phyloP scores from a whole-genome alignment of 2,329 filamentous ascomycete species.

The Paecilomyces dactylethromorphus region DNA sequence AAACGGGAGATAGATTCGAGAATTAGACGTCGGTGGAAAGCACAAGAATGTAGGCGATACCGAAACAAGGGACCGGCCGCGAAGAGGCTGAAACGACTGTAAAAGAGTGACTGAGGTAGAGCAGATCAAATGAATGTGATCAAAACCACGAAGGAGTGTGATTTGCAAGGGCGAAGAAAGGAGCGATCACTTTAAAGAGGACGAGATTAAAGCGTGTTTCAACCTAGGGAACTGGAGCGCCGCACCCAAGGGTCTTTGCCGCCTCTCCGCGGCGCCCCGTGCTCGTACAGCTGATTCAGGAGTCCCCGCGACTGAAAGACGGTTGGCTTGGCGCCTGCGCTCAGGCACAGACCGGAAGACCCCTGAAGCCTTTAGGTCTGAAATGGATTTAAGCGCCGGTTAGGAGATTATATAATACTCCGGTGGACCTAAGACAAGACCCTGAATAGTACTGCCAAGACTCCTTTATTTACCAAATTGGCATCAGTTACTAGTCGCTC shows the following conservation, averaged over 20 bases:
- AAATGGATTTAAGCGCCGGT: too few species aligned
- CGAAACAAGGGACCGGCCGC: neutral
- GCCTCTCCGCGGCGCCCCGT: neutral
- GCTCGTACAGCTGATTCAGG: neutral
- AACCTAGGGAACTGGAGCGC: constrained; percentile 3
- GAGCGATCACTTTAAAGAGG: constrained; percentile 15
- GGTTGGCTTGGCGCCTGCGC: neutral
- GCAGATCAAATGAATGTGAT: constrained; percentile 1
- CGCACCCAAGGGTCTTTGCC: neutral
- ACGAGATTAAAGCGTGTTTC: constrained; percentile 10
- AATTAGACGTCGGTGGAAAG: neutral
- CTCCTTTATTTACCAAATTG: too few species aligned
- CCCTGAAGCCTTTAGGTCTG: neutral
- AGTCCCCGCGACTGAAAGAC: neutral
- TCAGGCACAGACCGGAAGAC: neutral
- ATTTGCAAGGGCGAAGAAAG: constrained; percentile 11
- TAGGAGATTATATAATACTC: too few species aligned
- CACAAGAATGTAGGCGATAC: neutral
- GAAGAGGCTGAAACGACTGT: neutral
- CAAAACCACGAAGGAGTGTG: constrained; percentile 8
- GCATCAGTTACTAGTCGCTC: too few species aligned
- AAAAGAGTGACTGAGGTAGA: constrained; percentile 8
- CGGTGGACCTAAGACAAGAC: too few species aligned
- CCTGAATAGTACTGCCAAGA: too few species aligned
- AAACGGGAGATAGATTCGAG: neutral